Evolutionary conservation across 495 filamentous ascomycete genomes (phyloP).

Genomic region (Neurospora cerealis): DNA sequence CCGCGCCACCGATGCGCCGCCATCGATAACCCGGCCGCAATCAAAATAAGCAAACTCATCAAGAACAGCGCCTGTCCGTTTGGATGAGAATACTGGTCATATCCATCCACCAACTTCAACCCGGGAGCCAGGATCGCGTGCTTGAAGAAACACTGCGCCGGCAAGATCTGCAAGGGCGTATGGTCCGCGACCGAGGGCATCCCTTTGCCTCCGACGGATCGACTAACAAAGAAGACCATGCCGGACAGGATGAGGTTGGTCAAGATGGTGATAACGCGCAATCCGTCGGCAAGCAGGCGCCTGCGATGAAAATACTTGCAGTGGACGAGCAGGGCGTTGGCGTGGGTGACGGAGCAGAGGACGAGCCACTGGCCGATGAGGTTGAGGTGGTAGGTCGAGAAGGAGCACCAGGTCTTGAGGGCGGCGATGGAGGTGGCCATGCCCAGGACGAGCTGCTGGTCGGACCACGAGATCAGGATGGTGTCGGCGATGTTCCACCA

Average conservation of each 20-base stretch:
- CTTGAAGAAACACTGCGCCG: neutral
- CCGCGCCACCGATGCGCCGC: neutral
- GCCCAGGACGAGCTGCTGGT: conserved; percentile 3
- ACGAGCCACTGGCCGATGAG: conserved; percentile 3
- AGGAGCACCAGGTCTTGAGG: neutral
- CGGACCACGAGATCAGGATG: neutral
- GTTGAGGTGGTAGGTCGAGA: conserved; percentile 6
- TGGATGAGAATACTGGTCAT: neutral
- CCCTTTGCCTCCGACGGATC: neutral
- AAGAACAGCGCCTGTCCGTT: neutral
- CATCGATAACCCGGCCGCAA: neutral
- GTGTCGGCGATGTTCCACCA: neutral
- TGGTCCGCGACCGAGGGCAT: neutral
- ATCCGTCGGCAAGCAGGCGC: neutral
- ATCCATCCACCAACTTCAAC: neutral
- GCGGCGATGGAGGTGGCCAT: conserved; percentile 4
- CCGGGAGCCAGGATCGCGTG: neutral
- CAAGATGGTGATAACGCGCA: neutral
- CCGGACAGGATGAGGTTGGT: neutral
- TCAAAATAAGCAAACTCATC: neutral
- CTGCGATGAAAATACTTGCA: conserved; percentile 1
- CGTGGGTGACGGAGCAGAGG: conserved; percentile 1
- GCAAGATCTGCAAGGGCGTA: neutral
- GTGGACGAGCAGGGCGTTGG: conserved; percentile 2
- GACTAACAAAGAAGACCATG: neutral